Evolutionary conservation across 2,329 filamentous ascomycete species (phyloP), one percentile per base, ranked within the genome.

Genomic region (Gaeumannomyces tritici): DNA sequence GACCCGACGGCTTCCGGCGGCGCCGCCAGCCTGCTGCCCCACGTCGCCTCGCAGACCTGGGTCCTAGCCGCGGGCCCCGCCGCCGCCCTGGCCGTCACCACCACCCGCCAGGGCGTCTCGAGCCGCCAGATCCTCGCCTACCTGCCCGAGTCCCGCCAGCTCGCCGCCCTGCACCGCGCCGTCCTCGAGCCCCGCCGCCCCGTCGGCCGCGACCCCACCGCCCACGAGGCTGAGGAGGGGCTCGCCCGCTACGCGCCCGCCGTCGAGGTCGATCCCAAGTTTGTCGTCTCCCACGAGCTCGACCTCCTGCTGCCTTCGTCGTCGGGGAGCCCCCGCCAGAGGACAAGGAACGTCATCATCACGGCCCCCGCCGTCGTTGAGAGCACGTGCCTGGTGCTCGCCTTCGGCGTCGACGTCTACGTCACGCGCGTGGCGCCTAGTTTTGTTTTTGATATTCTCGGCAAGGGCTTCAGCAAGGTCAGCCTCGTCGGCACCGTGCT

Each of bases 51-150:
- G 1, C 91, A 96, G 73, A 84, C 90, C 1, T 98, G 88, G 73
- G 80, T 96, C 65, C 84, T 97, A 65, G 85, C 89, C 0, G 87
- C 90, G 64, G 85, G 89, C 0, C 84, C 89, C n/a, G 87, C 98
- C 64, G 86, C 85, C 21, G 83, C 88, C 61, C 85, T 99, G 71
- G 82, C 90, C 0, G 90, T 96, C 21, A 95, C 93, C 0, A 88
- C 93, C 71, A 99, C 95, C 0, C 84, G 89, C 31, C 95, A 99
- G 77, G 95, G 95, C 33, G 96, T 99, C 70, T 90, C 91, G 1
- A 89, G 86, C 55, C 87, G 91, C 21, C 87, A 93, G 67, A 79
- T 99, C 3, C 81, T 99, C 15, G 91, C 89, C 57, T 89, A 89
- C 54, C 80, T 96, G 2, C 85, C 91, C 0, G 82, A 86, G 35